Conservation (phyloP, 1,284 basidiomycete species). For the Cryptococcus hybrid region DNA sequence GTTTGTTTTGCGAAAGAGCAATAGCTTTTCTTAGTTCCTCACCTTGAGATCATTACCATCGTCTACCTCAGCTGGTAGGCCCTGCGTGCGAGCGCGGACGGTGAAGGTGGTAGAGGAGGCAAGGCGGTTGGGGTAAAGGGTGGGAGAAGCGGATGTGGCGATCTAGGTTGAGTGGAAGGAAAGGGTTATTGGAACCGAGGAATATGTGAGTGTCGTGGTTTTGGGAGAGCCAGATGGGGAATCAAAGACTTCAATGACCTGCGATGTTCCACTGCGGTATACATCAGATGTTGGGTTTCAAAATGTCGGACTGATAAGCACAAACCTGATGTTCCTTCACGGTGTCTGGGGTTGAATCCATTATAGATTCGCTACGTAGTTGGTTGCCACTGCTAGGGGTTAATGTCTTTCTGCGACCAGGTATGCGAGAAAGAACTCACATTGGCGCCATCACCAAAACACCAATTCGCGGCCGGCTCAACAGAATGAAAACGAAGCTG, state of each 20-base stretch:
- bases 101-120: neutral
- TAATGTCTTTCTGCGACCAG: neutral
- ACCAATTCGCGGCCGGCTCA: slow-evolving; percentile 45
- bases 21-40: slow-evolving; percentile 12
- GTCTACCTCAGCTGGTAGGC: too few species aligned
- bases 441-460: slow-evolving; percentile 39
- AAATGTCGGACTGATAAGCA: neutral
- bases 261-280: slow-evolving; percentile 18
- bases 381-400: slow-evolving; percentile 20
- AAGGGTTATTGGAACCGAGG: slow-evolving; percentile 26
- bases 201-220: slow-evolving; percentile 11
- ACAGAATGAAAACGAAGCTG: slow-evolving; percentile 30
- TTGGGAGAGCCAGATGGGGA: slow-evolving; percentile 1
- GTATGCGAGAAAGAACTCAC: slow-evolving; percentile 20
- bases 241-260: slow-evolving; percentile 11
- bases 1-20: slow-evolving; percentile 4
- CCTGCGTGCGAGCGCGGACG: neutral
- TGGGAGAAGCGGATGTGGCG: neutral
- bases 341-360: slow-evolving; percentile 4
- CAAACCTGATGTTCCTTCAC: slow-evolving; percentile 10
- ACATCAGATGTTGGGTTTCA: neutral
- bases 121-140: neutral
- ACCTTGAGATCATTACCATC: neutral
- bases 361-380: slow-evolving; percentile 2
- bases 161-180: slow-evolving; percentile 5